Evolutionary conservation across 202 grass and related monocot genomes (phyloP).

Genomic region (Elaeis oleifera): DNA sequence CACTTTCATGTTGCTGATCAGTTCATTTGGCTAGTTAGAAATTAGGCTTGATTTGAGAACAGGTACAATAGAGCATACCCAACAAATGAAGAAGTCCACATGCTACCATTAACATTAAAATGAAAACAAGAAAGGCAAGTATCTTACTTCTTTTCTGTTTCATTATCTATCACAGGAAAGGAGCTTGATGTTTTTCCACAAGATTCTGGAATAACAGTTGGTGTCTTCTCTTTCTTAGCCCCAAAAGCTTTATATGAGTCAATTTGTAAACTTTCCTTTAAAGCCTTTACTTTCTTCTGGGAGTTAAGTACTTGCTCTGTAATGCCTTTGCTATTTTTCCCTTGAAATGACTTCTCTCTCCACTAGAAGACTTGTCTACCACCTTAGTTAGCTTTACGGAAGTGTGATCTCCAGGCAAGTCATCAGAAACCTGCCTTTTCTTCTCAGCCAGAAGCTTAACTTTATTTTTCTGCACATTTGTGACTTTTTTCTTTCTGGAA

Average conservation of each 20-base stretch:
- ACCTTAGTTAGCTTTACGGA: conserved; percentile 10
- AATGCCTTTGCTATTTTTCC: conserved; percentile 15
- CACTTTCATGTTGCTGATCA: no score
- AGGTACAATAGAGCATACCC: no score
- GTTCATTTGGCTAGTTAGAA: no score
- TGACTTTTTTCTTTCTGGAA: conserved; percentile 23
- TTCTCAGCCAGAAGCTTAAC: conserved; percentile 18
- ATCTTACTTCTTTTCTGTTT: conserved; percentile 55
- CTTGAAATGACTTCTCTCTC: conserved; percentile 12
- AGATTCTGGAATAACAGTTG: conserved; percentile 16
- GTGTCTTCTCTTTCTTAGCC: conserved; percentile 23
- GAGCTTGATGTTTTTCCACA: conserved; percentile 31
- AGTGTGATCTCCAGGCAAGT: conserved; percentile 21
- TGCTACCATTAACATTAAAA: background rate
- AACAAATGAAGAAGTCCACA: conserved; percentile 9
- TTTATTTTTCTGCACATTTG: conserved; percentile 24
- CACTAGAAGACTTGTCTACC: conserved; percentile 5
- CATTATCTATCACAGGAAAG: conserved; percentile 48
- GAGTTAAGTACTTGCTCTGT: conserved; percentile 5
- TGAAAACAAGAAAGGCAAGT: conserved; percentile 20
- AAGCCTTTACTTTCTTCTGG: conserved; percentile 31
- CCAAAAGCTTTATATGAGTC: conserved; percentile 4
- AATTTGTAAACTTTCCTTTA: conserved; percentile 8
- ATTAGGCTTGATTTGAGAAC: no score
- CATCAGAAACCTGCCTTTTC: conserved; percentile 30